Conservation (phyloP, 2,329 filamentous ascomycete genomes). For the Pseudogymnoascus sp. region DNA sequence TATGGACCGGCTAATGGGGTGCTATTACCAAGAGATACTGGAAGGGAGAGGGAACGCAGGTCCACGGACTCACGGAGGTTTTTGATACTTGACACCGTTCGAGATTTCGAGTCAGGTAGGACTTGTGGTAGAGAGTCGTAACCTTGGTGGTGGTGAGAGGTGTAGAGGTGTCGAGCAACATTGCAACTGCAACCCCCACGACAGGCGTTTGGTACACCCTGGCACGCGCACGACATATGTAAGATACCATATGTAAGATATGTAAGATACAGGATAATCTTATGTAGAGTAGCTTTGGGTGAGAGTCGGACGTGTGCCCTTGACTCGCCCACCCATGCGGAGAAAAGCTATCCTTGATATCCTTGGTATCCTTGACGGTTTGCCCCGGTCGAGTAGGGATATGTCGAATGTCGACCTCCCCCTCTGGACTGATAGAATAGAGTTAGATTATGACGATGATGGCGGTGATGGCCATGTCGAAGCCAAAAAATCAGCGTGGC, state of each 20-base stretch:
- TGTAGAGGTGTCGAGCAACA: background rate
- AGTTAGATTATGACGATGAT: background rate
- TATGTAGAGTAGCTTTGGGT: background rate
- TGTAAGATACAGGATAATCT: no score
- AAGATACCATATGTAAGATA: background rate
- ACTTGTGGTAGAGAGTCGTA: background rate
- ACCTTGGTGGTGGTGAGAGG: background rate
- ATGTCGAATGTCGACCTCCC: background rate
- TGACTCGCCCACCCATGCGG: background rate
- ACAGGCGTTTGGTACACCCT: background rate
- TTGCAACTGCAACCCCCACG: background rate
- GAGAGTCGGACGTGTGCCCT: background rate
- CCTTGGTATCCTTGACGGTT: background rate
- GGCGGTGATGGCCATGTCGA: background rate
- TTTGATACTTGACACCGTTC: background rate
- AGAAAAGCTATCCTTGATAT: background rate
- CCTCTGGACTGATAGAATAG: background rate
- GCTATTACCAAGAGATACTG: slow-evolving; percentile 8
- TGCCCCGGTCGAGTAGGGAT: background rate
- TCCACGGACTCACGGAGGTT: background rate
- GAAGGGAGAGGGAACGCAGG: background rate
- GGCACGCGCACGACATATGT: slow-evolving; percentile 6
- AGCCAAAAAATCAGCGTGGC: background rate
- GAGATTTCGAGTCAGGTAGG: background rate
- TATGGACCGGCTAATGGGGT: background rate